phyloP scores from a whole-genome alignment of 2,329 filamentous ascomycete species.

The Hypoxylon sp. region DNA sequence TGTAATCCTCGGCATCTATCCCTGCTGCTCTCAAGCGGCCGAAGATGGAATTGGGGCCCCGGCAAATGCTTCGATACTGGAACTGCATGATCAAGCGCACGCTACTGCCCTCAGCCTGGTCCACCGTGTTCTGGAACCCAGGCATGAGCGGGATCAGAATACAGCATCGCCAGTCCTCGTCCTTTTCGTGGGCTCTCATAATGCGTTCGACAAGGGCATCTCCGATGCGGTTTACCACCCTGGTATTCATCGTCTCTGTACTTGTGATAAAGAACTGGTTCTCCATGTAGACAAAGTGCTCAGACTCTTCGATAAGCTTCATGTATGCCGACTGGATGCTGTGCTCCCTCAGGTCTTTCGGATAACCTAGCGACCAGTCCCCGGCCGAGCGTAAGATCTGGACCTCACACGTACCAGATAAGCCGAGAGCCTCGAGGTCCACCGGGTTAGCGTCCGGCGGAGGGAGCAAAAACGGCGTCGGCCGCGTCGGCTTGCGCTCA shows the following conservation, averaged over 20 bases:
- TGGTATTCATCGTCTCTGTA: conserved; percentile 84
- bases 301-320: conserved; percentile 91
- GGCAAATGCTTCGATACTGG: conserved; percentile 94
- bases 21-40: conserved; percentile 78
- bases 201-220: conserved; percentile 94
- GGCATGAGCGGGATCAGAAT: conserved; percentile 95
- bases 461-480: conserved; percentile 90
- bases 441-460: conserved; percentile 89
- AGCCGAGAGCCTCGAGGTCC: conserved; percentile 85
- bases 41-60: conserved; percentile 91
- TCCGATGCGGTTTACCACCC: conserved; percentile 91
- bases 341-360: conserved; percentile 77
- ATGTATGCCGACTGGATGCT: conserved; percentile 97
- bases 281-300: conserved; percentile 98
- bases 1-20: conserved; percentile 94
- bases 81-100: conserved; percentile 96
- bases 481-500: conserved; percentile 89
- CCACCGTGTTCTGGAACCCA: conserved; percentile 97
- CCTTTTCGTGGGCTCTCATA: conserved; percentile 80
- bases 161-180: conserved; percentile 88
- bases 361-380: conserved; percentile 88
- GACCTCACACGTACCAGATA: conserved; percentile 94
- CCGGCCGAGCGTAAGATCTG: conserved; percentile 92
- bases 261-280: conserved; percentile 99
- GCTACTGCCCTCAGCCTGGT: conserved; percentile 91